A percentile compares a stretch with the other conserved stretches of the same genome.
phyloP scores from a whole-genome alignment of 2,329 filamentous ascomycete genomes.

The Clathrospora elynae region DNA sequence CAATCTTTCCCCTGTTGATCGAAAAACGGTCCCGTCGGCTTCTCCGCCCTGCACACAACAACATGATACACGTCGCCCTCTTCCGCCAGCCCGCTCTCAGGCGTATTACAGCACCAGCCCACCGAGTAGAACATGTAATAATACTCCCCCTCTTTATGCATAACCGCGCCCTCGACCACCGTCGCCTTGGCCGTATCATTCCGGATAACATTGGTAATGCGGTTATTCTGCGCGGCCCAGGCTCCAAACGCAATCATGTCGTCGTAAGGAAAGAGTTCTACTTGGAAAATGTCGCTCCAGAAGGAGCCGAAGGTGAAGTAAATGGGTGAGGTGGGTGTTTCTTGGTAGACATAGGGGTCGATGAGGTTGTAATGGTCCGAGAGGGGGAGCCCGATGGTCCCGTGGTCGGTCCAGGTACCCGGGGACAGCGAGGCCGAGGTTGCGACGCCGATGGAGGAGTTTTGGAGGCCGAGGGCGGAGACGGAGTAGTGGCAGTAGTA shows the following conservation, averaged over 20 bases:
- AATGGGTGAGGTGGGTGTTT: constrained; percentile 35
- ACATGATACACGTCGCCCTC: constrained; percentile 66
- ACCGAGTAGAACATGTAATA: constrained; percentile 68
- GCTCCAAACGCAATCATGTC: constrained; percentile 14
- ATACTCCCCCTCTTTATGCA: constrained; percentile 56
- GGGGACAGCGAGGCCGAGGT: constrained; percentile 55
- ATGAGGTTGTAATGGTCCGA: constrained; percentile 55
- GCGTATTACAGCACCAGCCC: constrained; percentile 63
- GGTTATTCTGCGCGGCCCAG: constrained; percentile 5
- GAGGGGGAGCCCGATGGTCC: constrained; percentile 51
- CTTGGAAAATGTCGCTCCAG: constrained; percentile 69
- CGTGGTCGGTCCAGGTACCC: constrained; percentile 65
- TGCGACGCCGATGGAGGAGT: constrained; percentile 64
- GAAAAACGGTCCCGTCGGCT: constrained; percentile 57
- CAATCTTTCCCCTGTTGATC: constrained; percentile 32
- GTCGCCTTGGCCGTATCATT: constrained; percentile 27
- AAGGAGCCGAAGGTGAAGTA: constrained; percentile 68
- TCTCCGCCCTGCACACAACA: constrained; percentile 62
- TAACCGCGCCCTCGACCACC: constrained; percentile 57
- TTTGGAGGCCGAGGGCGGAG: constrained; percentile 62
- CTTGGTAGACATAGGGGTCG: constrained; percentile 54
- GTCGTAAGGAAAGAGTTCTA: constrained; percentile 47
- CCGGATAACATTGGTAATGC: constrained; percentile 23
- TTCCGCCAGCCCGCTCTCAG: constrained; percentile 55
- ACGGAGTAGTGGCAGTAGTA: constrained; percentile 69